phyloP scores from a whole-genome alignment of 1,284 basidiomycete species.

The Rhodotorula mucilaginosa region DNA sequence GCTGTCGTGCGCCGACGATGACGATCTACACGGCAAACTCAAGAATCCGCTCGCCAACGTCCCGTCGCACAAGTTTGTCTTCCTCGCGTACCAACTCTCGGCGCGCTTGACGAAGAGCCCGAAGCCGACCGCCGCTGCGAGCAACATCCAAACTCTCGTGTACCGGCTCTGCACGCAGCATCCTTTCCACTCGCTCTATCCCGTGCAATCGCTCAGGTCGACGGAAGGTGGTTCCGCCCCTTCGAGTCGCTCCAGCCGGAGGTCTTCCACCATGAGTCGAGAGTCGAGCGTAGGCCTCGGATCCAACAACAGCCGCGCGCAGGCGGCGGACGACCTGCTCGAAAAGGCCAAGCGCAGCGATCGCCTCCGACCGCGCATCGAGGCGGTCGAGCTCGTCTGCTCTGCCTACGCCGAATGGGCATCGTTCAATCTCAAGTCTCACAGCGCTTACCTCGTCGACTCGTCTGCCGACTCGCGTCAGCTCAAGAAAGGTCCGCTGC shows the following conservation, averaged over 20 bases:
- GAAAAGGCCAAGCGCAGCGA: constrained; percentile 55
- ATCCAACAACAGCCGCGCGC: constrained; percentile 57
- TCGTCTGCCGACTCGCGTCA: background rate
- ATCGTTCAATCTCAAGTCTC: constrained; percentile 57
- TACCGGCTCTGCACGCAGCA: constrained; percentile 80
- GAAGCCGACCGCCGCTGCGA: constrained; percentile 55
- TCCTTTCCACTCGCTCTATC: constrained; percentile 90
- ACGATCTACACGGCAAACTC: constrained; percentile 53
- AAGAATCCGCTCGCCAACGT: constrained; percentile 51
- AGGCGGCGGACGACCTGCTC: constrained; percentile 70
- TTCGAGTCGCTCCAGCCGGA: constrained; percentile 6
- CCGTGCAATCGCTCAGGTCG: constrained; percentile 68
- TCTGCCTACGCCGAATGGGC: constrained; percentile 80
- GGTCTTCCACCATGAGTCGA: constrained; percentile 31
- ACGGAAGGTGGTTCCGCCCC: background rate
- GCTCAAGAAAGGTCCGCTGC: constrained; percentile 15
- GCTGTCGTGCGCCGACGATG: constrained; percentile 75
- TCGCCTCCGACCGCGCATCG: constrained; percentile 53
- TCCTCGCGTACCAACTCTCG: constrained; percentile 86
- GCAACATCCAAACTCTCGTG: constrained; percentile 65
- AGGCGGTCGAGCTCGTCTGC: constrained; percentile 66
- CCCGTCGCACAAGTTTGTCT: constrained; percentile 86
- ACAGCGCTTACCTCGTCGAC: constrained; percentile 18
- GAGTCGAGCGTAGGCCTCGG: constrained; percentile 13
- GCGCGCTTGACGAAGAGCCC: constrained; percentile 66